Conservation (phyloP, 108 stramenopile species). For the Chaetoceros muelleri region DNA sequence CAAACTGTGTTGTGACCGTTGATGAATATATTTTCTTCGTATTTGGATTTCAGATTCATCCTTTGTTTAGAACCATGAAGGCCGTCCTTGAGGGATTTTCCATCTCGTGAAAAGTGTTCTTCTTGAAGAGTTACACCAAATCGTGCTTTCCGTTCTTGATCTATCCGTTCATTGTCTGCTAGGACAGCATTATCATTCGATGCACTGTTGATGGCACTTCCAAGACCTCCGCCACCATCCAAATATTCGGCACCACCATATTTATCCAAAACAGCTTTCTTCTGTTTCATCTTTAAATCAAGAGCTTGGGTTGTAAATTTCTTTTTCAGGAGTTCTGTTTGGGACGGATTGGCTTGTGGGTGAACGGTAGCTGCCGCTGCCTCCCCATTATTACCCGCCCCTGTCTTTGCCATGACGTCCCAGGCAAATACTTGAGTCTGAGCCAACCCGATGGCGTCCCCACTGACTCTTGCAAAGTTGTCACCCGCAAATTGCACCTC, state of each 20-base stretch:
- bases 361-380: constrained; percentile 47
- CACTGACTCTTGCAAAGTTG: constrained; percentile 89
- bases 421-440: constrained; percentile 94
- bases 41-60: constrained; percentile 73
- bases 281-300: constrained; percentile 62
- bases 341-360: constrained; percentile 92
- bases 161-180: constrained; percentile 10
- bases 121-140: constrained; percentile 58
- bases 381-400: constrained; percentile 23
- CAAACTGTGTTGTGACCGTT: constrained; percentile 93
- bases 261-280: constrained; percentile 81
- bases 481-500: constrained; percentile 88
- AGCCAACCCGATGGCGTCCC: constrained; percentile 85
- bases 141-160: constrained; percentile 57
- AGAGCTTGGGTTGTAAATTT: constrained; percentile 67
- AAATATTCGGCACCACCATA: constrained; percentile 91
- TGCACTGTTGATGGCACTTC: constrained; percentile 15
- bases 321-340: constrained; percentile 85
- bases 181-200: not conserved
- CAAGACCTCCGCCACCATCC: constrained; percentile 46
- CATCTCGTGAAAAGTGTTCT: constrained; percentile 82
- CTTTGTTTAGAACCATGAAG: constrained; percentile 18
- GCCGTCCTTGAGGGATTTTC: constrained; percentile 53
- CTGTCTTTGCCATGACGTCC: constrained; percentile 81
- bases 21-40: constrained; percentile 89